Base-by-base conservation (phyloP, 2,329 filamentous ascomycete species). In the Neoascochyta sp. region DNA sequence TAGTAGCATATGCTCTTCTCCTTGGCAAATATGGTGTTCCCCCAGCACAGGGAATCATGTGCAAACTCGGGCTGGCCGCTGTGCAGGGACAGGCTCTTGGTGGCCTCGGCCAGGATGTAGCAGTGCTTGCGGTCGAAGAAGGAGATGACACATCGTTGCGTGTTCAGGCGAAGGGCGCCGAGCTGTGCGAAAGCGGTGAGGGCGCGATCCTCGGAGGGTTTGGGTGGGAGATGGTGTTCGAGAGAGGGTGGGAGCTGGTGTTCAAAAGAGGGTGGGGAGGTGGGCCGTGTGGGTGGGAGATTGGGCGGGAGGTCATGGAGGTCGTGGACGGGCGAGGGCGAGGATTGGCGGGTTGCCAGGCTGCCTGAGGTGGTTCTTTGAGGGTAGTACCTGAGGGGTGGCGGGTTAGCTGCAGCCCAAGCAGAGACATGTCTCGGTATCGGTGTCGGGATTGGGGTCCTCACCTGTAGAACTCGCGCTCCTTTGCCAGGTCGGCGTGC, bases 91-190 rank as follows among this genome's bases (percentile, higher is more conserved):
- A 55, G 28, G 3, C 55, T 56, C 13, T 40, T 41, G 7, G 58
- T 63, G 10, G 56, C 57, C 35, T 62, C 59, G 7, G 59, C 59
- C 3, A 64, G 45, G 20, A 62, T 53, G 33, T 56, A 62, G 41
- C 57, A 58, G 38, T 60, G 49, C 20, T 40, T 49, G n/a, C 59
- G 45, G 36, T 64, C 62, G 44, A 64, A 62, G 40, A 64, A 57
- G 37, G 59, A 63, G 12, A 64, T 58, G 15, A 63, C 38, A 26
- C 59, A 61, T 20, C 62, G 46, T 7, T 54, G 52, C 2, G 54
- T 48, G 24, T 61, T 56, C 12, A 64, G 43, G 8, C 60, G 57
- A 13, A 64, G 43, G n/a, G 62, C 60, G 4, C 59, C 62, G 21
- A 64, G 32, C 20, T 64, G 62, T 2, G 60, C 60, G 34, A 64